Evolutionary conservation across 352 stramenopile species (phyloP).

Genomic region (Globisporangium takayamanum): DNA sequence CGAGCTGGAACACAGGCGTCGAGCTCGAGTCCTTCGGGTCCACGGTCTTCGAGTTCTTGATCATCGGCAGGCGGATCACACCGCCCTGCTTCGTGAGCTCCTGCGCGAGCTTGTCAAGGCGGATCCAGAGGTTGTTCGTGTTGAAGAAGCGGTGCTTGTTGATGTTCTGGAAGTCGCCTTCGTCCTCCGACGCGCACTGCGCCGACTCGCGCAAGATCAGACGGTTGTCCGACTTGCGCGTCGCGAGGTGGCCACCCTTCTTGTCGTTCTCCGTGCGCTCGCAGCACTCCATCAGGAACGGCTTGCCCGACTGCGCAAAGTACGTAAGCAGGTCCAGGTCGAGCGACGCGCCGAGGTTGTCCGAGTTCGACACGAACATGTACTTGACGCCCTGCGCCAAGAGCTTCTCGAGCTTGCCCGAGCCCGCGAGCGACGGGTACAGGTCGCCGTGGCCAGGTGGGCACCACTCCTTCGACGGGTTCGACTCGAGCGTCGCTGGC

Average conservation of each 20-base stretch:
- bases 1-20: slow-evolving; percentile 81
- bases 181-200: slow-evolving; percentile 82
- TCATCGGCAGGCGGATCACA: slow-evolving; percentile 82
- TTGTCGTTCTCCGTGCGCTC: slow-evolving; percentile 98
- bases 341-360: slow-evolving; percentile 80
- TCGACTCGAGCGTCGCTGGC: slow-evolving; percentile 48
- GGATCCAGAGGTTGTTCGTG: slow-evolving; percentile 89
- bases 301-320: slow-evolving; percentile 85
- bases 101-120: slow-evolving; percentile 80
- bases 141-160: slow-evolving; percentile 88
- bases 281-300: slow-evolving; percentile 94
- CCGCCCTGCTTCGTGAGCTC: slow-evolving; percentile 72
- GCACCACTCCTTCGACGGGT: slow-evolving; percentile 84
- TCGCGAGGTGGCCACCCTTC: slow-evolving; percentile 96
- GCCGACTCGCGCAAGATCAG: slow-evolving; percentile 93
- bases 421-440: slow-evolving; percentile 80
- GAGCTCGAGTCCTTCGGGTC: slow-evolving; percentile 83
- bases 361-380: slow-evolving; percentile 89
- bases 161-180: slow-evolving; percentile 84
- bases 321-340: slow-evolving; percentile 85
- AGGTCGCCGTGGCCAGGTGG: slow-evolving; percentile 80
- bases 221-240: slow-evolving; percentile 87
- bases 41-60: slow-evolving; percentile 86
- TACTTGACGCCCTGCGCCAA: slow-evolving; percentile 83
- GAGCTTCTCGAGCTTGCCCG: slow-evolving; percentile 82